These are phyloP conservation scores for Sclerotinia nivalis DNA, from an alignment of 2,329 filamentous ascomycete species.

Conservation along the genomic window DNA sequence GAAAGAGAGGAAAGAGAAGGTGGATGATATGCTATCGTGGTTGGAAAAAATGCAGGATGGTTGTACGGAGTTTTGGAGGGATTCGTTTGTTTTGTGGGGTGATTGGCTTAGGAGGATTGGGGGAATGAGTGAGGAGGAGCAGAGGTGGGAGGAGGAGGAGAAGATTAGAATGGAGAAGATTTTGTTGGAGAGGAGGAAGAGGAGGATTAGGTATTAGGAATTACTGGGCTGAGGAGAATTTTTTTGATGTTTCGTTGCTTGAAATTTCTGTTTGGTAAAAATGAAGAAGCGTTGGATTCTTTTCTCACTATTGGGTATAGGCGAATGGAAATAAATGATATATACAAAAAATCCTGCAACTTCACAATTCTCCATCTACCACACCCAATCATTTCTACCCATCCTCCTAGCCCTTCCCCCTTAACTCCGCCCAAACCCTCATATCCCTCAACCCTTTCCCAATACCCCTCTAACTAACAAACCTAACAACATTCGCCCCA, in stretches of 20 bases:
- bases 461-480: constrained; percentile 18
- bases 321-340: not conserved
- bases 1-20: not conserved
- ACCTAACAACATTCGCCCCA: constrained; percentile 30
- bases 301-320: not conserved
- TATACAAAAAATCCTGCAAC: not conserved
- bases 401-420: not conserved
- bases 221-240: fast-evolving
- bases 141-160: not conserved
- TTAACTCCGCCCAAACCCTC: too few species aligned
- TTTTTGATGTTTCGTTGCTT: too few species aligned
- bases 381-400: too few species aligned
- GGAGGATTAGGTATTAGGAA: not conserved
- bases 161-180: not conserved
- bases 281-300: not conserved
- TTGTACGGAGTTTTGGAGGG: not conserved
- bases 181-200: not conserved
- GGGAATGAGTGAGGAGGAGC: not conserved
- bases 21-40: not conserved
- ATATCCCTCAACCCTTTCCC: too few species aligned
- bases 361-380: too few species aligned
- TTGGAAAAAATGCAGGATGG: not conserved
- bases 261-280: not conserved
- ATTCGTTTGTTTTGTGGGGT: not conserved
- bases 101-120: not conserved